Evolutionary conservation across 2,329 filamentous ascomycete species (phyloP).

Genomic region (Teratosphaeria gauchensis): DNA sequence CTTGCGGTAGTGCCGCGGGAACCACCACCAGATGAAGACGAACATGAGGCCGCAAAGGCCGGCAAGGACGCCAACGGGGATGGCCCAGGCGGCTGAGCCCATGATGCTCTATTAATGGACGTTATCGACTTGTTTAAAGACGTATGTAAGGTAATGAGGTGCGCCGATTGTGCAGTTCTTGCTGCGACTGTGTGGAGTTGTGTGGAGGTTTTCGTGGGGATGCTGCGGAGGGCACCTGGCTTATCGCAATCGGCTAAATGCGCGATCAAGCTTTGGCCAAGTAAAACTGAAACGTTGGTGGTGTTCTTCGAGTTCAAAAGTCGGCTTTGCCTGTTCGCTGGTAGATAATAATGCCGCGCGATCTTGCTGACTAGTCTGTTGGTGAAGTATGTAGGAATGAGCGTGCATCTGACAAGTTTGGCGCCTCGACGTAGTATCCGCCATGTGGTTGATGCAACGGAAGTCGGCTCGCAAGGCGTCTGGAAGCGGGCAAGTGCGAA

Average conservation of each 20-base stretch:
- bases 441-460: not conserved
- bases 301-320: not conserved
- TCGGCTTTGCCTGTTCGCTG: not conserved
- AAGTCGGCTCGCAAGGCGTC: not conserved
- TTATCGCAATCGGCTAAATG: not conserved
- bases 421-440: not conserved
- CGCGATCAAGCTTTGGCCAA: not conserved
- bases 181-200: not conserved
- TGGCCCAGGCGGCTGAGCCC: constrained; percentile 2
- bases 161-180: not conserved
- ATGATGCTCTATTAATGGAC: not conserved
- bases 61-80: constrained; percentile 19
- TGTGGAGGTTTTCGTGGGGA: not conserved
- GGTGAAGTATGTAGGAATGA: not conserved
- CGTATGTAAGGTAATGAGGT: not conserved
- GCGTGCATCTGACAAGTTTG: not conserved
- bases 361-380: not conserved
- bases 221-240: not conserved
- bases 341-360: not conserved
- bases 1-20: constrained; percentile 16
- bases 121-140: not conserved
- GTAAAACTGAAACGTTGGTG: not conserved
- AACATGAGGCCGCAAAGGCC: constrained; percentile 14
- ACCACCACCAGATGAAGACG: constrained; percentile 21
- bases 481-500: not conserved